Percentiles rank a stretch among this genome's conserved stretches.
Evolutionary conservation across 768 basidiomycete genomes (phyloP).

Genomic region (Amanita thiersii): DNA sequence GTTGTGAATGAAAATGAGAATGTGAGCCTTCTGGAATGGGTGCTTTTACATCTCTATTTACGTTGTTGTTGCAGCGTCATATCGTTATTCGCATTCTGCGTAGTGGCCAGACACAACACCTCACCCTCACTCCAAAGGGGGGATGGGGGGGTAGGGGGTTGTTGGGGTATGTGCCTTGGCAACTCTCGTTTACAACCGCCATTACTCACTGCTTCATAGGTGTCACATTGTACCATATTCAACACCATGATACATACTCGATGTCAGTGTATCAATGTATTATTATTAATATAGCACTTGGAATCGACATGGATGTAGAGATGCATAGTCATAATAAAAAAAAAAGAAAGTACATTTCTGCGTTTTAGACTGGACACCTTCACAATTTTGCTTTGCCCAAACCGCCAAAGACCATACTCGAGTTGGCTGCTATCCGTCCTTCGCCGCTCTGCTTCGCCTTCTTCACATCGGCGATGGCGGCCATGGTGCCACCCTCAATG

Average conservation of each 20-base stretch:
- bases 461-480: slow-evolving; percentile 27
- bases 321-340: slow-evolving; percentile 1
- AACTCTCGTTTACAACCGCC: neutral
- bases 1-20: slow-evolving; percentile 76
- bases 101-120: slow-evolving; percentile 29
- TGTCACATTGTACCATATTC: slow-evolving; percentile 57
- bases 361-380: too few relatives aligned
- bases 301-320: too few relatives aligned
- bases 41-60: too few relatives aligned
- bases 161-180: slow-evolving; percentile 53
- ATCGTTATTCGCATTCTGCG: slow-evolving; percentile 54
- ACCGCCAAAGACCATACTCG: slow-evolving; percentile 26
- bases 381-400: slow-evolving; percentile 16
- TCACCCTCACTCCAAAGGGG: slow-evolving; percentile 59
- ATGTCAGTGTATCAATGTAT: too few relatives aligned
- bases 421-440: slow-evolving; percentile 19
- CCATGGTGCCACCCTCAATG: slow-evolving; percentile 34
- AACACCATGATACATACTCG: slow-evolving; percentile 12
- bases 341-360: slow-evolving; percentile 6
- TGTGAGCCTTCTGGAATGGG: slow-evolving; percentile 48
- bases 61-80: slow-evolving; percentile 35
- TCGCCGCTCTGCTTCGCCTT: slow-evolving; percentile 17
- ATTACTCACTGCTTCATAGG: slow-evolving; percentile 20
- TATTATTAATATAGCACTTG: too few relatives aligned
- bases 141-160: slow-evolving; percentile 87